phyloP scores from a whole-genome alignment of 116 monocot genomes.

The Trichopus zeylanicus region DNA sequence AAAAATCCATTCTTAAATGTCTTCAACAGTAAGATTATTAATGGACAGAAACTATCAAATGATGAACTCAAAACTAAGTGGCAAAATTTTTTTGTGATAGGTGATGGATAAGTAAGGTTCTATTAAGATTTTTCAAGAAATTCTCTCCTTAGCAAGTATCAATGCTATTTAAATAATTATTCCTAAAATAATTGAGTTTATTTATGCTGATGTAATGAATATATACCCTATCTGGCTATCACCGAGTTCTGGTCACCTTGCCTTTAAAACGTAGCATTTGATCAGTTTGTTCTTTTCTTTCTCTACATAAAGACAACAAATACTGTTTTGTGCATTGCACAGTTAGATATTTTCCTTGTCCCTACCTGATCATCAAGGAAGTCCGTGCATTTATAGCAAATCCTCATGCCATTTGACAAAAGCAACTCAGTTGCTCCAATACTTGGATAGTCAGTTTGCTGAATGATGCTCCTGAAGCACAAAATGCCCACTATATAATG shows the following conservation, averaged over 20 bases:
- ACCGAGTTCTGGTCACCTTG: no score
- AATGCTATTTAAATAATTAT: background rate
- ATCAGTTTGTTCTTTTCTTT: no score
- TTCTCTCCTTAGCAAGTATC: background rate
- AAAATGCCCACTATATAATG: background rate
- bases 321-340: no score
- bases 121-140: background rate
- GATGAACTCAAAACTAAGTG: background rate
- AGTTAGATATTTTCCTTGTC: background rate
- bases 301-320: no score
- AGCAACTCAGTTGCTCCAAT: constrained; percentile 75
- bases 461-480: constrained; percentile 52
- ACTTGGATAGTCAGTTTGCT: constrained; percentile 48
- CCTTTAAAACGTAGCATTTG: no score
- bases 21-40: background rate
- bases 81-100: background rate
- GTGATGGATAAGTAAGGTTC: background rate
- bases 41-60: background rate
- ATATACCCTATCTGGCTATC: no score
- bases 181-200: no score
- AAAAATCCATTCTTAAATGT: background rate
- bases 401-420: constrained; percentile 90
- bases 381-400: constrained; percentile 93
- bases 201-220: no score
- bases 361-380: constrained; percentile 99